phyloP scores from a whole-genome alignment of 2,329 filamentous ascomycete species.

The Paracorniculantispora psalliotae region DNA sequence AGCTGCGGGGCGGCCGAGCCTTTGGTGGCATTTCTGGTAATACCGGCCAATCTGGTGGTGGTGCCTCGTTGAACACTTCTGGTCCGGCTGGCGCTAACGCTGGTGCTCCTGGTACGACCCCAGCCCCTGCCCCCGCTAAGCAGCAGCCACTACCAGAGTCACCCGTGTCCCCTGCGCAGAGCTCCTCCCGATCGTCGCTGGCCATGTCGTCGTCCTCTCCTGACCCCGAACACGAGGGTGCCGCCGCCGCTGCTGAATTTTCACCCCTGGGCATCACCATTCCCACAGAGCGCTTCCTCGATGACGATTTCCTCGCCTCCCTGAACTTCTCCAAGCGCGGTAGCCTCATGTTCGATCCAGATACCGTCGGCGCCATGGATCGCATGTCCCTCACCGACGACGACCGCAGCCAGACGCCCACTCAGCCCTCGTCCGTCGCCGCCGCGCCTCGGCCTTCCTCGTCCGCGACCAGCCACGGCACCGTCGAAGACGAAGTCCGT shows the following conservation, averaged over 20 bases:
- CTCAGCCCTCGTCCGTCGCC: conserved; percentile 8
- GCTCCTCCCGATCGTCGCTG: conserved; percentile 16
- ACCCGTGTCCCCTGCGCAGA: conserved; percentile 10
- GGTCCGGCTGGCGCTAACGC: background rate
- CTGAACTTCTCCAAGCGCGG: conserved; percentile 60
- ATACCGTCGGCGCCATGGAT: conserved; percentile 26
- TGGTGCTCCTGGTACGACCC: background rate
- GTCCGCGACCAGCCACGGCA: conserved; percentile 8
- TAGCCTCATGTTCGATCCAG: conserved; percentile 56
- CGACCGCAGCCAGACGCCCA: conserved; percentile 19
- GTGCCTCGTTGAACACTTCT: too few relatives aligned
- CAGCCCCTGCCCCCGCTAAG: conserved; percentile 10
- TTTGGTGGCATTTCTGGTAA: background rate
- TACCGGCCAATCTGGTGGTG: too few relatives aligned
- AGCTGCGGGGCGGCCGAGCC: conserved; percentile 1
- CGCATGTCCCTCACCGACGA: conserved; percentile 16
- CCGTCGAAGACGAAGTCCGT: conserved; percentile 34
- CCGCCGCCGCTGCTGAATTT: background rate
- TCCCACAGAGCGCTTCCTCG: conserved; percentile 51
- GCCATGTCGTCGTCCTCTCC: conserved; percentile 24
- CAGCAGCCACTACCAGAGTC: background rate
- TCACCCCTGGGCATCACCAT: conserved; percentile 49
- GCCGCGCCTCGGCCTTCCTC: background rate
- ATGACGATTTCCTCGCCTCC: conserved; percentile 52
- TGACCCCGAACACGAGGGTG: conserved; percentile 16